Evolutionary conservation across 2,329 filamentous ascomycete genomes (phyloP), one percentile per base, ranked within the genome.

Genomic region (Juglanconis juglandina): DNA sequence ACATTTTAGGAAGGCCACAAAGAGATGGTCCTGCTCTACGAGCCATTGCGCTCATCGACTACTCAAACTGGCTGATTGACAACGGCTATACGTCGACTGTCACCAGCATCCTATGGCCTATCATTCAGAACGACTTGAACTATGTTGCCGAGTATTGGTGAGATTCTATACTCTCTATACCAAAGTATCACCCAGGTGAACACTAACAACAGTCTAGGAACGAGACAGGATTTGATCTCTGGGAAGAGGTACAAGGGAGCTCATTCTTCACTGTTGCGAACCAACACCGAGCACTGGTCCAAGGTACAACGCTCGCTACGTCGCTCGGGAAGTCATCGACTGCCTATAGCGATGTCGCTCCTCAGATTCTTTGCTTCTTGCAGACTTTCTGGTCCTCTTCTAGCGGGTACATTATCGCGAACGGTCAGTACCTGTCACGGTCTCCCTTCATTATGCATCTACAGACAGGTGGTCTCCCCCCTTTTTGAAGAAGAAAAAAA

Each of bases 241-340:
- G 91, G 91, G 91, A 95, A 71, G 91, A 95, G 71, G 84, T 93
- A 13, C 77, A 79, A 32, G 89, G 90, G 46, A 87, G 84, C 30
- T 92, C 89, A 0, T 95, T 93, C 78, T 96, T 94, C 74, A 95
- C 91, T 1, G 76, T 87, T 37, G 84, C 86, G 3, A 81, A 83
- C 46, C 85, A 90, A 62, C 86, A 94, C 70, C 85, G 90, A 76
- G 81, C 85, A n/a, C 77, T 88, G 13, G 77, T 87, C 6, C 86
- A 90, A 73, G 91, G 91, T 5, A 84, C 79, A 58, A 77, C 80
- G 3, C 79, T 95, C 14, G 90, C 91, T 4, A 73, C 74, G n/a
- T 76, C 78, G 24, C 79, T 94, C 5, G 86, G 86, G 14, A 79
- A 83, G 56, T 79, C 80, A 5, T 89, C 86, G 69, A 70, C 76